Evolutionary conservation across 2,329 filamentous ascomycete genomes (phyloP), one percentile per base, ranked within the genome.

Genomic region (Knufia fluminis): DNA sequence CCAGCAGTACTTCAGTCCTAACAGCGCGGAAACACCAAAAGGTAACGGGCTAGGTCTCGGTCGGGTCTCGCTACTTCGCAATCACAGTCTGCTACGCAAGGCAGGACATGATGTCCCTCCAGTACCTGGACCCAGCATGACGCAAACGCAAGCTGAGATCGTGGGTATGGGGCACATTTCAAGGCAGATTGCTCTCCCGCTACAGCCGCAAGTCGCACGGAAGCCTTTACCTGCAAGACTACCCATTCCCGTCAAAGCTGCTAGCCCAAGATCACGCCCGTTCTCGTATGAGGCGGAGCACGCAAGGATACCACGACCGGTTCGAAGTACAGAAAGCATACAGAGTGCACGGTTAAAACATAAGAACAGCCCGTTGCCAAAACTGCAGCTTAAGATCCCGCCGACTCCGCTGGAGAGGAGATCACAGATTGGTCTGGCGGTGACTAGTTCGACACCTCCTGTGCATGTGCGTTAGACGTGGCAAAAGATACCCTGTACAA

Each of bases 1-100:
- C 14, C 42, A 46, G 16, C 28, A 35, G 19, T 46, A 36, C 43
- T 4, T 46, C 33, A 14, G n/a, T 17, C 45, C 45, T 7, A 38
- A 36, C 32, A 47, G 42, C 19, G 42, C 42, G 6, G 31, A 19
- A 22, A 35, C 28, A 23, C 28, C 28, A n/a, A 28, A 19, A 7
- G 43, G 43, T 14, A 16, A 46, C 22, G 45, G 45, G 3, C 33
- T 48, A 6, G 45, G 45, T 9, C 22, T 48, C 3, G 45, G 45
- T 6, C 19, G 45, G 7, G 45, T 48, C 3, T 22, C 16, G 24
- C 33, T 48, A 12, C 45, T 48, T 2, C 42, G 31, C 6, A 46
- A 46, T 19, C 26, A 46, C 42, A 10, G 9, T 9, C 17, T 46
- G 3, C 42, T 39, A 4, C 17, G 44, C 4, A 22, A 26, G 33